Base-by-base conservation (phyloP, 352 stramenopile genomes). In the Globisporangium sylvaticum region DNA sequence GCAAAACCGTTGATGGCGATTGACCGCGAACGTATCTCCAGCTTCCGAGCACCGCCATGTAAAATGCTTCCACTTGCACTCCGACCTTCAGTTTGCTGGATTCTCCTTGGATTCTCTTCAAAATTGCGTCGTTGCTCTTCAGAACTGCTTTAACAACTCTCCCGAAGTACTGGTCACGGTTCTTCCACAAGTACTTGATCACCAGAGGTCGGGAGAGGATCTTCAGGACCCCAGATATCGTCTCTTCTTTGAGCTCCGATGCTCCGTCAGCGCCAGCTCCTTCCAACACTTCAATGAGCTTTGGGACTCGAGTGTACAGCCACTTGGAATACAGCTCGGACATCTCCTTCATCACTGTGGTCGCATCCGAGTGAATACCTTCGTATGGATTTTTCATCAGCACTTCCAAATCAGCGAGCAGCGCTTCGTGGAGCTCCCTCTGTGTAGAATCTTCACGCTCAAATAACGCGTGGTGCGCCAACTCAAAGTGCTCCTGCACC, bases 361-460 rank as follows among this genome's bases (percentile, higher is more conserved):
- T 67, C 0, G 83, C 83, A 29, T 70, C 63, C 1, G 65, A 61
- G 22, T 81, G 75, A 25, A 92, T 77, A 58, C 78, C 70, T 53
- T 87, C 75, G 59, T 90, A 92, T 9, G 77, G 65, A 54, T 88
- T 84, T 55, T 80, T 77, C 39, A 87, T 76, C 39, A 92, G 69
- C 15, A 48, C 20, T 34, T 89, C 81, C 3, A 89, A 68, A 54
- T 89, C 79, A 0, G 42, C 27, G 7, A 92, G 68, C 25, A 92
- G 63, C 0, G 54, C 46, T 62, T 87, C 79, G 34, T 90, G 84
- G 50, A 71, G 68, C 10, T 69, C 56, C 15, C 72, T 71, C 4
- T 65, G 69, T 29, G 58, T 27, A 56, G 66, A 53, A 37, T 68
- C 37, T 20, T 71, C 62, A 27, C 29, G 54, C 22, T 70, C 54